A percentile compares a stretch with the other conserved stretches of the same genome.
Evolutionary conservation across 2,329 filamentous ascomycete genomes (phyloP).

Genomic region (Mycogone perniciosa): DNA sequence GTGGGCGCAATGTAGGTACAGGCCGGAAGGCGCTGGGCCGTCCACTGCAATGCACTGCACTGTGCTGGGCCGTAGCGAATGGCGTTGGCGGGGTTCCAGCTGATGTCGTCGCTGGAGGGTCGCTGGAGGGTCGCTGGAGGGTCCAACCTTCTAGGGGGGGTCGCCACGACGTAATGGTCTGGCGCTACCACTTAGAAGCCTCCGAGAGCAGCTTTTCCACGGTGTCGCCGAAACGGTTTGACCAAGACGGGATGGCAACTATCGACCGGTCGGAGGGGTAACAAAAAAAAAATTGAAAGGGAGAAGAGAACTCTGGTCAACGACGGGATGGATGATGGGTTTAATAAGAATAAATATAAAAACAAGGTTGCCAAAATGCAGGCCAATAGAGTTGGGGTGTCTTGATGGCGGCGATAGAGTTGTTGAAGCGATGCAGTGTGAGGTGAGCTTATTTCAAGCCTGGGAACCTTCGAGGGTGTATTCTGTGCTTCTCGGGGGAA

Average conservation of each 20-base stretch:
- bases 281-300: neutral
- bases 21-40: neutral
- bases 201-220: slow-evolving; percentile 5
- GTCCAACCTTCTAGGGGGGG: neutral
- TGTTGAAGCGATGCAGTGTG: neutral
- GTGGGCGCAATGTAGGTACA: neutral
- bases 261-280: neutral
- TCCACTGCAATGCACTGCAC: neutral
- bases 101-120: neutral
- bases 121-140: neutral
- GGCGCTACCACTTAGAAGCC: slow-evolving; percentile 5
- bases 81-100: neutral
- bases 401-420: neutral
- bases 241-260: neutral
- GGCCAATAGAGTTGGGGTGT: neutral
- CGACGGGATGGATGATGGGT: no score
- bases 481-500: neutral
- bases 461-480: neutral
- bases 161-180: slow-evolving; percentile 9
- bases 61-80: neutral
- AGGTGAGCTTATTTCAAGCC: neutral
- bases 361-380: neutral
- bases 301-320: neutral
- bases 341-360: no score
- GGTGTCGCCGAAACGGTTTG: slow-evolving; percentile 7